Evolutionary conservation across 2,329 filamentous ascomycete species (phyloP).

Genomic region (Fusarium sp.): DNA sequence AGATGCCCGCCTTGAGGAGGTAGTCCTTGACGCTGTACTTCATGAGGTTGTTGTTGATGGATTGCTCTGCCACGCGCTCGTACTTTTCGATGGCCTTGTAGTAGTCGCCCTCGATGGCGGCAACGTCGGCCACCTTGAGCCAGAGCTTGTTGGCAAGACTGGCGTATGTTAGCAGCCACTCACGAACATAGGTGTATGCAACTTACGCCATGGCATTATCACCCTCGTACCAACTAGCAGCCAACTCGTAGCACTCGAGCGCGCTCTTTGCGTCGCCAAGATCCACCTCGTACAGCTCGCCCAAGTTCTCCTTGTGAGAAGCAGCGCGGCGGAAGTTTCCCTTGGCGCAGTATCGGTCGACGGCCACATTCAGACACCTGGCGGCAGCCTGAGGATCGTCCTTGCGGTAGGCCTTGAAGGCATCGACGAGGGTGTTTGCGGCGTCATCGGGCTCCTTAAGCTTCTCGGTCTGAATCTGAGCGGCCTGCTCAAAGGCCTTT

Average conservation of each 20-base stretch:
- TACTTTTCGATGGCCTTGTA: conserved; percentile 84
- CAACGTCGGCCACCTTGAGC: conserved; percentile 90
- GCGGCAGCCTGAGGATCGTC: conserved; percentile 86
- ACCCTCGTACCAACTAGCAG: conserved; percentile 89
- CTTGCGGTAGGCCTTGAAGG: conserved; percentile 95
- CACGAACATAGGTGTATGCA: rapidly evolving
- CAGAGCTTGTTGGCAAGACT: conserved; percentile 93
- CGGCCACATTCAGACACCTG: conserved; percentile 81
- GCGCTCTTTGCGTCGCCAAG: conserved; percentile 83
- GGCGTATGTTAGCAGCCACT: not conserved
- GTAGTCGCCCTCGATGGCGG: conserved; percentile 86
- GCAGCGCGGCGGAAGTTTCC: conserved; percentile 94
- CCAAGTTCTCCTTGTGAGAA: conserved; percentile 89
- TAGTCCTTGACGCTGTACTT: conserved; percentile 96
- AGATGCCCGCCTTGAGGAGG: conserved; percentile 93
- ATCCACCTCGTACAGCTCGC: conserved; percentile 86
- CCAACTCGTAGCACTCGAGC: conserved; percentile 84
- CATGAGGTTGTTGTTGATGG: conserved; percentile 91
- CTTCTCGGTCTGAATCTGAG: conserved; percentile 81
- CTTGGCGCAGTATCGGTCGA: conserved; percentile 87
- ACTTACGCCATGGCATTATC: conserved; percentile 86
- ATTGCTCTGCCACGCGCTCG: conserved; percentile 83
- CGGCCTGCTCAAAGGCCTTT: conserved; percentile 86
- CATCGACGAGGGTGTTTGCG: conserved; percentile 87
- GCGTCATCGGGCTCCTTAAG: conserved; percentile 94